Evolutionary conservation across 768 basidiomycete genomes (phyloP).

Genomic region (Russula virescens): DNA sequence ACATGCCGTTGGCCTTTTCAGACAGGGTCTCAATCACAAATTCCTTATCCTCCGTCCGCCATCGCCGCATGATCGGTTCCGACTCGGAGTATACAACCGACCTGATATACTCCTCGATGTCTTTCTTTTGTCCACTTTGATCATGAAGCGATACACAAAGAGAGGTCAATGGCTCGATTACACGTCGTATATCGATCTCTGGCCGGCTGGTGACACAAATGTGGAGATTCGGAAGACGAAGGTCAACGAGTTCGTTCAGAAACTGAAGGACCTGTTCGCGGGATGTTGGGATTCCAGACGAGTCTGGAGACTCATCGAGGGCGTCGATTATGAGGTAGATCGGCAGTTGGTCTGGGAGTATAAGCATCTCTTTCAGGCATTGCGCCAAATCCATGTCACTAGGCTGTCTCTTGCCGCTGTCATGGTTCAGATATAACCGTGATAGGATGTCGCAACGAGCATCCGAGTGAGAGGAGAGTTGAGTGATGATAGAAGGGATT

Average conservation of each 20-base stretch:
- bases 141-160: not conserved
- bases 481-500: constrained; percentile 2
- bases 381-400: not conserved
- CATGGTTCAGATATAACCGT: not conserved
- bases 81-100: not conserved
- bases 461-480: not conserved
- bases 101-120: not conserved
- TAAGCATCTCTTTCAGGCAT: constrained; percentile 1
- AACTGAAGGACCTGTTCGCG: not conserved
- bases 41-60: not conserved
- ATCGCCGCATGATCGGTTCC: not conserved
- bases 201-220: not conserved
- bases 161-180: not conserved
- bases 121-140: not conserved
- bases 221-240: not conserved
- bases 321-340: not conserved
- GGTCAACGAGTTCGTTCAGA: not conserved
- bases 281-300: not conserved
- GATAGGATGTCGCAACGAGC: not conserved
- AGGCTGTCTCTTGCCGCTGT: not conserved
- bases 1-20: not conserved
- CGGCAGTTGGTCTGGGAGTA: not conserved
- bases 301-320: not conserved
- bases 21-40: not conserved
- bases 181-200: not conserved